These are phyloP conservation scores for Phanerochaete carnosa DNA, from an alignment of 768 basidiomycete species.

Conservation along the genomic window DNA sequence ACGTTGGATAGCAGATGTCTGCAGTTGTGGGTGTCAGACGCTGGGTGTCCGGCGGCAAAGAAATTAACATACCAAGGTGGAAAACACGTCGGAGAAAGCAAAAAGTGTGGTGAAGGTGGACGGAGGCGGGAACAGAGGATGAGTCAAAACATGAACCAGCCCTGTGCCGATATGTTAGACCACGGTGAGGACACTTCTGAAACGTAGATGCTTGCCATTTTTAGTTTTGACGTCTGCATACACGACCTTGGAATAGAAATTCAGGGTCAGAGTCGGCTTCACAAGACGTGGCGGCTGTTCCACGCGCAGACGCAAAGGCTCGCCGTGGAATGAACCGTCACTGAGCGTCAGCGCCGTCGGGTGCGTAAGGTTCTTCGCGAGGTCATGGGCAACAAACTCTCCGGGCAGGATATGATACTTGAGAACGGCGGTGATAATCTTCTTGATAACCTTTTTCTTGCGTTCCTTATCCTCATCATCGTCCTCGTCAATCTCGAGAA, in stretches of 20 bases:
- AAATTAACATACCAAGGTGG: conserved; percentile 41
- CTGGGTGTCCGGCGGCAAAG: neutral
- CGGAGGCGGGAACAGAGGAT: conserved; percentile 54
- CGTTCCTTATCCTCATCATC: conserved; percentile 37
- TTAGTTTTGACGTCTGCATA: conserved; percentile 37
- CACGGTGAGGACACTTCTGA: neutral
- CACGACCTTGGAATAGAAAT: conserved; percentile 44
- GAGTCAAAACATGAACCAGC: conserved; percentile 49
- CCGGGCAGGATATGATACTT: conserved; percentile 54
- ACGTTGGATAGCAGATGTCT: conserved; percentile 59
- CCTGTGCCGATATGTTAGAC: conserved; percentile 28
- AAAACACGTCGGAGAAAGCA: conserved; percentile 39
- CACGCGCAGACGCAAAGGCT: conserved; percentile 45
- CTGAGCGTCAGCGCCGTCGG: conserved; percentile 42
- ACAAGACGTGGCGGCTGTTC: conserved; percentile 30
- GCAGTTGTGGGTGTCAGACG: neutral
- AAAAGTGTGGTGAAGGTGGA: conserved; percentile 48
- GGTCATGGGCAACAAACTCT: conserved; percentile 31
- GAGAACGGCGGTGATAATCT: conserved; percentile 50
- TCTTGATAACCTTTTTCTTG: conserved; percentile 49
- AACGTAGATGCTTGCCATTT: conserved; percentile 44
- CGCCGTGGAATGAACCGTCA: conserved; percentile 39
- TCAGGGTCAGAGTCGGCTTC: conserved; percentile 30
- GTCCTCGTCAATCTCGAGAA: conserved; percentile 31
- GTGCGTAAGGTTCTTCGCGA: conserved; percentile 53